phyloP scores from a whole-genome alignment of 768 basidiomycete species.

The Daedaleopsis sinensis region DNA sequence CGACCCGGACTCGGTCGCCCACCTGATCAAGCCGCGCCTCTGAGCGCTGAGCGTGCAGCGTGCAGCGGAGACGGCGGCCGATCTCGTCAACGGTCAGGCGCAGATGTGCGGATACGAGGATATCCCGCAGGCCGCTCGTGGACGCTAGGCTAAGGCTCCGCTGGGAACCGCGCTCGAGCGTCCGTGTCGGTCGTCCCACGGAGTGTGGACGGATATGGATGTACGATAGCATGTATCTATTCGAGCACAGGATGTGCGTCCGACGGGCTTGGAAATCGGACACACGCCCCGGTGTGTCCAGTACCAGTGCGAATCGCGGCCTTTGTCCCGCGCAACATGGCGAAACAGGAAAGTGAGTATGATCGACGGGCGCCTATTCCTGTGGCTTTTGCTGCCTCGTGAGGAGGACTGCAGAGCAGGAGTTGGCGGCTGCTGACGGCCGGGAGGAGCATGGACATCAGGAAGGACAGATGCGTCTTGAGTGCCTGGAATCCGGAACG shows the following conservation, averaged over 20 bases:
- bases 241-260: background rate
- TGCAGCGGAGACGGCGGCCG: too few species aligned
- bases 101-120: constrained; percentile 5
- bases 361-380: background rate
- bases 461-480: background rate
- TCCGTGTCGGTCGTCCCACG: background rate
- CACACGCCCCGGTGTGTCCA: constrained; percentile 1
- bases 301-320: background rate
- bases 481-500: background rate
- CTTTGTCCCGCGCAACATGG: background rate
- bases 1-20: constrained; percentile 53
- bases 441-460: too few species aligned
- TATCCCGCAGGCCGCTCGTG: background rate
- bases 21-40: constrained; percentile 52
- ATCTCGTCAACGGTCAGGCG: too few species aligned
- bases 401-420: background rate
- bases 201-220: constrained; percentile 2
- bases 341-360: background rate
- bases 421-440: background rate
- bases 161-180: background rate
- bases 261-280: background rate
- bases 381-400: background rate
- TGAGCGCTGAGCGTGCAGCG: too few species aligned
- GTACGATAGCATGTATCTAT: constrained; percentile 5
- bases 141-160: too few species aligned